Conservation (phyloP, 306 rosid species). For the Sicyos baderoa region DNA sequence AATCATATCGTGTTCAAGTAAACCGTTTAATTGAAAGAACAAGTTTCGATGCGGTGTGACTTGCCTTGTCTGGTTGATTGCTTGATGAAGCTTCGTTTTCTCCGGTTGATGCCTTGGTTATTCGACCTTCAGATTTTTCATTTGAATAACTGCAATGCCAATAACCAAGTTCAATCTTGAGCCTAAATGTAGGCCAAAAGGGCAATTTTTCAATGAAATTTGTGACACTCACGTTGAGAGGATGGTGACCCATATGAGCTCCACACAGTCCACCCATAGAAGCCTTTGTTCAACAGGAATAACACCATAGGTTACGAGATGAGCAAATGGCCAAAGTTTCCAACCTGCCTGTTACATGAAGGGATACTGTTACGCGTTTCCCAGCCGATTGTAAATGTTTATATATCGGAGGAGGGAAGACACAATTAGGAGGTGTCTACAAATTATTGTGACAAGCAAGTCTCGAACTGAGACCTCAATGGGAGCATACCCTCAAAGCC, state of each 20-base stretch:
- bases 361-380: neutral
- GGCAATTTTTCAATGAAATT: neutral
- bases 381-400: neutral
- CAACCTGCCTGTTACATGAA: constrained; percentile 74
- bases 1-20: neutral
- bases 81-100: constrained; percentile 34
- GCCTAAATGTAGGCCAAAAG: neutral
- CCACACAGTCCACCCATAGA: constrained; percentile 94
- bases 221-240: constrained; percentile 74
- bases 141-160: constrained; percentile 53
- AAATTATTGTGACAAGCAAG: too few species aligned
- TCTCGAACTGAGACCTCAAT: too few species aligned
- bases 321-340: constrained; percentile 99
- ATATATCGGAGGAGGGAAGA: too few species aligned
- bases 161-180: neutral
- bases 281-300: constrained; percentile 92
- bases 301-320: constrained; percentile 84
- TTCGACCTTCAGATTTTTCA: constrained; percentile 59
- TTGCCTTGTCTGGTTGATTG: constrained; percentile 41
- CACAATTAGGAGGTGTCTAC: too few species aligned
- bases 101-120: constrained; percentile 35
- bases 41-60: neutral
- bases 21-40: neutral
- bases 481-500: too few species aligned
- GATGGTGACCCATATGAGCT: constrained; percentile 96